These are phyloP conservation scores for Tripterygium wilfordii DNA, from an alignment of 177 flowering plant genomes.

Conservation along the genomic window DNA sequence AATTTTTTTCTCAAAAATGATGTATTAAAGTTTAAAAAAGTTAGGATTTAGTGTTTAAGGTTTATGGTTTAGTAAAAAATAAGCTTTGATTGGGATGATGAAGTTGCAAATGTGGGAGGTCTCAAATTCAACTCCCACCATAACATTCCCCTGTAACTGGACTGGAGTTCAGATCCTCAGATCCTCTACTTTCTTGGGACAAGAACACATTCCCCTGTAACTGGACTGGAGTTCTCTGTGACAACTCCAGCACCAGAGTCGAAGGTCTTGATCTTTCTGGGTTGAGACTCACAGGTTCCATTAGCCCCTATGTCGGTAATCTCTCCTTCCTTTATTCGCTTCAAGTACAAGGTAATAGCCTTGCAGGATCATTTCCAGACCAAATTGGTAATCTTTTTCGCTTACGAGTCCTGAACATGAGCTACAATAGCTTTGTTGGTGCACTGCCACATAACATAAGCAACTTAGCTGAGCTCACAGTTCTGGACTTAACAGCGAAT, in stretches of 20 bases:
- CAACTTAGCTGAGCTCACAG: conserved; percentile 8
- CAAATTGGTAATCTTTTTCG: conserved; percentile 19
- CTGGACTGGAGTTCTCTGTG: conserved; percentile 32
- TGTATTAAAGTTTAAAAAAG: no score
- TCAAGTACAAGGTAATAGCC: conserved; percentile 21
- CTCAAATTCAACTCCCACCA: no score
- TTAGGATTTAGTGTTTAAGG: no score
- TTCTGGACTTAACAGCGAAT: conserved; percentile 19
- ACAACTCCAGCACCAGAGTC: conserved; percentile 13
- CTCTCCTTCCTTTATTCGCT: conserved; percentile 26
- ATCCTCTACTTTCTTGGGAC: conserved; percentile 20
- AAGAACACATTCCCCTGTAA: conserved; percentile 20
- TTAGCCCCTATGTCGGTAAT: no score
- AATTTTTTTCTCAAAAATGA: no score
- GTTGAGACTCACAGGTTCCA: conserved; percentile 15
- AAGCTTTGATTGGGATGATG: no score
- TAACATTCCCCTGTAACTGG: no score
- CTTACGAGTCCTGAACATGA: conserved; percentile 22
- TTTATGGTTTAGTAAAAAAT: no score
- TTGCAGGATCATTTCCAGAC: conserved; percentile 21
- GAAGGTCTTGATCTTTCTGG: conserved; percentile 16
- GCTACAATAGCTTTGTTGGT: conserved; percentile 21
- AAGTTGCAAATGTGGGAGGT: no score
- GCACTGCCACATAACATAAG: conserved; percentile 18
- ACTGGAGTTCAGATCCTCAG: no score